phyloP scores from a whole-genome alignment of 495 filamentous ascomycete species.

The Podospora pseudoanserina region DNA sequence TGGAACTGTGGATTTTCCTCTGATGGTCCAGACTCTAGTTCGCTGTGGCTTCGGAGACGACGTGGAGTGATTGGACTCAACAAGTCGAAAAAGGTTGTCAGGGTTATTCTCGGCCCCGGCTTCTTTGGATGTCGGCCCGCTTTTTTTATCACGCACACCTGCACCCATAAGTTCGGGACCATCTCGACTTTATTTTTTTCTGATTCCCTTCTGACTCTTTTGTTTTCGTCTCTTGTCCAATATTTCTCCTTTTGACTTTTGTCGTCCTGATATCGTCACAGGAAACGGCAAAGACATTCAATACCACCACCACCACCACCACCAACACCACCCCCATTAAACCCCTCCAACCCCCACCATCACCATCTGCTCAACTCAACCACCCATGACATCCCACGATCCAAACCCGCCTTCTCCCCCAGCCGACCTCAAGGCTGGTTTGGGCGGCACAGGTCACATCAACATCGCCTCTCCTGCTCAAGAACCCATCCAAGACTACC shows the following conservation, averaged over 20 bases:
- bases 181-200: background rate
- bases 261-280: slow-evolving; percentile 10
- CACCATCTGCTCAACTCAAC: slow-evolving; percentile 28
- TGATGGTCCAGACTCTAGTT: background rate
- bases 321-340: slow-evolving; percentile 43
- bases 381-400: slow-evolving; percentile 35
- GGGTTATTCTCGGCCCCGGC: slow-evolving; percentile 2
- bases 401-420: slow-evolving; percentile 9
- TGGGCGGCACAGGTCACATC: background rate
- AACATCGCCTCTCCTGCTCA: background rate
- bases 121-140: slow-evolving; percentile 3
- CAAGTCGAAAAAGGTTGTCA: background rate
- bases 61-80: background rate
- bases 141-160: slow-evolving; percentile 10
- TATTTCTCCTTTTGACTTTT: background rate
- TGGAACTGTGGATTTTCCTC: background rate
- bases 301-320: slow-evolving; percentile 35
- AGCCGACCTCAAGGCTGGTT: slow-evolving; percentile 26
- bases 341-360: slow-evolving; percentile 38
- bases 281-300: slow-evolving; percentile 17
- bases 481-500: slow-evolving; percentile 33
- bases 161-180: background rate
- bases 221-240: background rate
- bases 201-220: background rate
- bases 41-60: background rate